Base-by-base conservation (phyloP, 2,329 filamentous ascomycete species). In the Emmonsiellopsis sp. region DNA sequence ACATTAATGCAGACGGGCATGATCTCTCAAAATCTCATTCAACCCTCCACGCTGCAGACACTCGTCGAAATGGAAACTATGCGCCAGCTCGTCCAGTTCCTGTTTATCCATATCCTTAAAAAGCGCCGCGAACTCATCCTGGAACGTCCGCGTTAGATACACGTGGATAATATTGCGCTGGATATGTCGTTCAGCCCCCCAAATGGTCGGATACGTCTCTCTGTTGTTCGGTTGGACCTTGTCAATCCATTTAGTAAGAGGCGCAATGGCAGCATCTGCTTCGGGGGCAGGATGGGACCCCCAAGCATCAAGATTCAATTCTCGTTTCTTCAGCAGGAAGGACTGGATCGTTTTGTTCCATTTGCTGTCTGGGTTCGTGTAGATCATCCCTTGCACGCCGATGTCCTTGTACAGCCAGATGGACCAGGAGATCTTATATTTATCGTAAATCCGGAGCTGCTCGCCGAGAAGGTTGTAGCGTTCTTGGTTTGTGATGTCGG, bases 371-470 rank as follows among this genome's bases (percentile, higher is more conserved):
- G 75, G 74, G 37, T 69, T 68, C 0, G 75, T 68, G 56, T 78
- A 75, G 0, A 78, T 68, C 77, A 82, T 80, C 5, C 78, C 79
- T 62, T 81, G 77, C 44, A 77, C 71, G 0, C 78, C 77, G 40
- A 81, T 74, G 54, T 82, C 78, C 62, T 81, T 82, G 65, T 80
- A 81, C 0, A 79, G 65, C 78, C 79, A 82, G 60, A 84, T 84
- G 13, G 69, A 77, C 82, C 81, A 84, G 52, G 72, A 69, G 39
- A 78, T 77, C 48, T 72, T 64, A 54, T 77, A 64, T 62, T 75
- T 73, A 50, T 76, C 73, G 61, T 82, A 82, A 42, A 81, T 75
- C 9, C 65, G 63, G 32, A 81, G 63, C 60, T 78, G 76, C 13
- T 72, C 70, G 11, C 71, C 70, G 4, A 78, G 67, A 34, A 79